These are phyloP conservation scores for Dissoconium aciculare DNA, from an alignment of 2,329 filamentous ascomycete species.

Conservation along the genomic window DNA sequence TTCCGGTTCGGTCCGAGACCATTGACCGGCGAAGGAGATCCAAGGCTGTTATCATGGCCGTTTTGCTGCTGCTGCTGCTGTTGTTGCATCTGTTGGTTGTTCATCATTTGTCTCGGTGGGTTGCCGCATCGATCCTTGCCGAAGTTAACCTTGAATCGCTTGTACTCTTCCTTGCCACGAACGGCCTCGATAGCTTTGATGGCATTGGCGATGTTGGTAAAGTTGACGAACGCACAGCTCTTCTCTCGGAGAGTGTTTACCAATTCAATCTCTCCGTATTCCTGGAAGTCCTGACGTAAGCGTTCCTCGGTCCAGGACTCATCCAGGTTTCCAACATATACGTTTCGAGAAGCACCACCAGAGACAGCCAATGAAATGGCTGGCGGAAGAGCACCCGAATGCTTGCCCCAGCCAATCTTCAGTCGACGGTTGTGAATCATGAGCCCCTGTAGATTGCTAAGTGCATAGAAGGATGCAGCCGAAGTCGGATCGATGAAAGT, in stretches of 20 bases:
- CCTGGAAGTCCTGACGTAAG: slow-evolving; percentile 87
- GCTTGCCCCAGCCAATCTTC: slow-evolving; percentile 99
- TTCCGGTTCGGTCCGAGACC: slow-evolving; percentile 41
- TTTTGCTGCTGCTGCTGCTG: slow-evolving; percentile 46
- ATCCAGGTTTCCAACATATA: slow-evolving; percentile 94
- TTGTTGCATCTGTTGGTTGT: slow-evolving; percentile 39
- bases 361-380: slow-evolving; percentile 93
- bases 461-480: slow-evolving; percentile 90
- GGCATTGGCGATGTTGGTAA: slow-evolving; percentile 98
- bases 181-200: slow-evolving; percentile 99
- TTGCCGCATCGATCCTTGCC: slow-evolving; percentile 98
- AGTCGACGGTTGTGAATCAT: slow-evolving; percentile 98
- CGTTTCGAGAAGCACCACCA: slow-evolving; percentile 92
- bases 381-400: slow-evolving; percentile 87
- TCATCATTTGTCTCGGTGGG: slow-evolving; percentile 72
- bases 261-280: slow-evolving; percentile 94
- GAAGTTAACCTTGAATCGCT: slow-evolving; percentile 98
- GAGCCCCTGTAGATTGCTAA: slow-evolving; percentile 91
- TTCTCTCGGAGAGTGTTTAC: slow-evolving; percentile 96
- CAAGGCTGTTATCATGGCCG: slow-evolving; percentile 40
- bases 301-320: slow-evolving; percentile 96
- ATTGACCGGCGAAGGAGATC: slow-evolving; percentile 43
- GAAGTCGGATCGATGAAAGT: slow-evolving; percentile 98
- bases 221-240: slow-evolving; percentile 98
- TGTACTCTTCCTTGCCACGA: slow-evolving; percentile 88